Evolutionary conservation across 75 land plant genomes (phyloP).

Genomic region (Larix kaempferi): DNA sequence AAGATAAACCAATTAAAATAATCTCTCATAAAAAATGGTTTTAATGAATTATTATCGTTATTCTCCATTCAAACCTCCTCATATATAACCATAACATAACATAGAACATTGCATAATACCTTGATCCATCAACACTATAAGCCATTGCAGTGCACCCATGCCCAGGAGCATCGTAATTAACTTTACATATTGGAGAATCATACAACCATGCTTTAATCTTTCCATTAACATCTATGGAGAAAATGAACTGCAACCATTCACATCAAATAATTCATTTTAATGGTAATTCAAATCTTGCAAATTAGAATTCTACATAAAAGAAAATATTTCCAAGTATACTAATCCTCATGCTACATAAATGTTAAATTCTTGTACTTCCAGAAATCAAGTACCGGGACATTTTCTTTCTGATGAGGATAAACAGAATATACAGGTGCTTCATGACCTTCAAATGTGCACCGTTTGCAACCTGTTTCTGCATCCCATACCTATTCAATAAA

Average conservation of each 20-base stretch:
- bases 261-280: no score
- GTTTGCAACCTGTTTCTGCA: slow-evolving; percentile 61
- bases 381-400: slow-evolving; percentile 47
- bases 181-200: slow-evolving; percentile 74
- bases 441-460: slow-evolving; percentile 76
- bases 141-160: slow-evolving; percentile 92
- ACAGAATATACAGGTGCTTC: slow-evolving; percentile 88
- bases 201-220: slow-evolving; percentile 96
- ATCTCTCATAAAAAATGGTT: background rate
- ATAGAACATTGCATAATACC: slow-evolving; percentile 22
- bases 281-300: background rate
- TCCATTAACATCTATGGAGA: slow-evolving; percentile 91
- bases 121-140: slow-evolving; percentile 90
- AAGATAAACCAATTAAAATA: background rate
- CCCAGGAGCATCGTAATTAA: slow-evolving; percentile 92
- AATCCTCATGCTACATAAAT: no score
- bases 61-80: background rate
- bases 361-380: no score
- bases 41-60: background rate
- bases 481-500: slow-evolving; percentile 67
- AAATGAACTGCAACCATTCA: slow-evolving; percentile 63
- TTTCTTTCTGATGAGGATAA: slow-evolving; percentile 76
- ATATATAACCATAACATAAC: background rate
- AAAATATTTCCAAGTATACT: no score
- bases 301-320: no score